Evolutionary conservation across 2,329 filamentous ascomycete species (phyloP).

Genomic region (Aspergillus novofumigatus): DNA sequence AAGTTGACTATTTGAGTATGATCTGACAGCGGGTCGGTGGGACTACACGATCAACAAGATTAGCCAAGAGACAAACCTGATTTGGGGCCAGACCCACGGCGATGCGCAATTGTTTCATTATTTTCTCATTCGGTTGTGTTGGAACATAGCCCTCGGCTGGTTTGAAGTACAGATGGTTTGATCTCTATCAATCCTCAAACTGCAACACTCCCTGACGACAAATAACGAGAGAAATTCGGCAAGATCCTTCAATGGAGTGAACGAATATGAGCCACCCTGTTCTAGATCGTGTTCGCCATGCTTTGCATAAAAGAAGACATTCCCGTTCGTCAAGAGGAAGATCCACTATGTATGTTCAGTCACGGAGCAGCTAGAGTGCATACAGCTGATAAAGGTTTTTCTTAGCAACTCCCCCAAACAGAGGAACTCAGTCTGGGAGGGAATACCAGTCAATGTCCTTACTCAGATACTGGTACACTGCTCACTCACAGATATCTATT

Average conservation of each 20-base stretch:
- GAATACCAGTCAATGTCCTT: constrained; percentile 16
- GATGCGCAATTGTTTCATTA: background rate
- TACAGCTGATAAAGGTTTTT: background rate
- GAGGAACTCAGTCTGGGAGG: constrained; percentile 18
- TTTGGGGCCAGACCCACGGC: background rate
- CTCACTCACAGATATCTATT: constrained; percentile 17
- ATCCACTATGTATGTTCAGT: constrained; percentile 2
- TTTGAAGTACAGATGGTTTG: background rate
- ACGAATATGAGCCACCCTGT: constrained; percentile 4
- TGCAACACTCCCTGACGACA: background rate
- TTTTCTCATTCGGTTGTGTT: background rate
- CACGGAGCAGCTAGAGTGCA: background rate
- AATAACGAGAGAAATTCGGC: background rate
- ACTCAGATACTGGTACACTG: constrained; percentile 17
- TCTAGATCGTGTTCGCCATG: background rate
- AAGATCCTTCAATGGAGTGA: background rate
- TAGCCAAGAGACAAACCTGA: background rate
- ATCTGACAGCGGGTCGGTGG: background rate
- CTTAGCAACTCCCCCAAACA: background rate
- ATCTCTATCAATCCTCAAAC: background rate
- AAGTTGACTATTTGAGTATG: background rate
- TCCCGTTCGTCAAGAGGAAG: background rate
- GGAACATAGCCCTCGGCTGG: background rate
- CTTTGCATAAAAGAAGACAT: background rate
- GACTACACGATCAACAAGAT: background rate